Conservation (phyloP, 108 stramenopile genomes). For the Cylindrotheca fusiformis region DNA sequence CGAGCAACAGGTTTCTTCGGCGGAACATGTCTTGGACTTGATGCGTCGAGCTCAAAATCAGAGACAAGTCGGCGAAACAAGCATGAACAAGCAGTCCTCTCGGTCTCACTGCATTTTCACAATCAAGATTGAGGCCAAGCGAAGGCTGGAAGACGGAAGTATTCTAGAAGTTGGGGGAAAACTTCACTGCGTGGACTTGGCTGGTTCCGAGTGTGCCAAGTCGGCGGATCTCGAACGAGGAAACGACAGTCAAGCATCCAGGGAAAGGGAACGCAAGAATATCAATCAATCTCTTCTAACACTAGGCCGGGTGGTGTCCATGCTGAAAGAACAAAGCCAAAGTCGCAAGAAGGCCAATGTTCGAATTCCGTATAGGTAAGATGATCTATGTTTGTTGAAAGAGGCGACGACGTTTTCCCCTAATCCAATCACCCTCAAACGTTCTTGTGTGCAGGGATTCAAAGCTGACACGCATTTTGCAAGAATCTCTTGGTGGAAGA, state of each 20-base stretch:
- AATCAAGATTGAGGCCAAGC: constrained; percentile 56
- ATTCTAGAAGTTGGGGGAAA: constrained; percentile 81
- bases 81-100: constrained; percentile 92
- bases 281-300: constrained; percentile 78
- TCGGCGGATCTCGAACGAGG: constrained; percentile 41
- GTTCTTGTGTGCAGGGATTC: constrained; percentile 83
- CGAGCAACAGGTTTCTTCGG: constrained; percentile 63
- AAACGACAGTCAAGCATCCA: constrained; percentile 43
- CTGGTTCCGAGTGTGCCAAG: constrained; percentile 79
- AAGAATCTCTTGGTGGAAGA: constrained; percentile 92
- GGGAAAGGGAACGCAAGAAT: constrained; percentile 71
- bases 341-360: constrained; percentile 19
- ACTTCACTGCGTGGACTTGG: constrained; percentile 94
- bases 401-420: too few species aligned
- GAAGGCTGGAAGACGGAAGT: constrained; percentile 58
- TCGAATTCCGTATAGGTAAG: constrained; percentile 21
- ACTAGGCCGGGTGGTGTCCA: constrained; percentile 68
- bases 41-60: constrained; percentile 84
- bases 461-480: constrained; percentile 91
- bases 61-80: constrained; percentile 89
- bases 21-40: constrained; percentile 72
- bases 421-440: neutral
- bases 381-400: too few species aligned
- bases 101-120: constrained; percentile 93
- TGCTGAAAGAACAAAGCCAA: constrained; percentile 60